A percentile compares a stretch with the other conserved stretches of the same genome.
These are phyloP conservation scores for Physcomitrellopsis africana DNA, from an alignment of 225 moss, liverwort and hornwort genomes.

Conservation along the genomic window DNA sequence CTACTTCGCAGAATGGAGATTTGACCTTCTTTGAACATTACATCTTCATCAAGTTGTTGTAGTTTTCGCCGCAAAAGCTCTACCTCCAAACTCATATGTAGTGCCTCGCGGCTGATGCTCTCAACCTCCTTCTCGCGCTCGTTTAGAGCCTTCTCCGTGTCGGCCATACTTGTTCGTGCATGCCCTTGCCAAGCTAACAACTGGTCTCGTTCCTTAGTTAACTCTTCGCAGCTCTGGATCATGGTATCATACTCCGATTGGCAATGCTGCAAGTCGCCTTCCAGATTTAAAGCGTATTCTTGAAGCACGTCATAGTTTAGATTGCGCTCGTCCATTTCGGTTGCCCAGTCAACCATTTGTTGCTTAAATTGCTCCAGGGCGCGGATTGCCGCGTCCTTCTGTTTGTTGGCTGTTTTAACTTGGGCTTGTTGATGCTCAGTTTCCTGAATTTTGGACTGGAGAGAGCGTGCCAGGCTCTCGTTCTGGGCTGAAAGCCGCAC, in stretches of 20 bases:
- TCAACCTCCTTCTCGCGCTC: slow-evolving; percentile 61
- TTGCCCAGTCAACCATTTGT: slow-evolving; percentile 63
- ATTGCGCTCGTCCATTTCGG: slow-evolving; percentile 64
- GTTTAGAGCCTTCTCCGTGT: slow-evolving; percentile 43
- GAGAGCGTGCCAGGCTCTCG: slow-evolving; percentile 49
- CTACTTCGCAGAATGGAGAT: slow-evolving; percentile 57
- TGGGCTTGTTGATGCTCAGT: slow-evolving; percentile 36
- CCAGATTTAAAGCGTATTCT: slow-evolving; percentile 35
- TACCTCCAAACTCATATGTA: slow-evolving; percentile 61
- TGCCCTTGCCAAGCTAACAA: slow-evolving; percentile 50
- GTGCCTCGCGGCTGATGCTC: slow-evolving; percentile 50
- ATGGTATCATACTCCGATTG: slow-evolving; percentile 35
- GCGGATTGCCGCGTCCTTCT: slow-evolving; percentile 54
- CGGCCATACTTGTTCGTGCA: slow-evolving; percentile 47
- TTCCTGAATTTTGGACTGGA: slow-evolving; percentile 43
- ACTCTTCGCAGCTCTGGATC: slow-evolving; percentile 41
- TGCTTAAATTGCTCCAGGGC: slow-evolving; percentile 62
- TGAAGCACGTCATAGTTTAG: slow-evolving; percentile 43
- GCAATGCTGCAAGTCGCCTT: slow-evolving; percentile 46
- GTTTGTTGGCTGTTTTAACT: slow-evolving; percentile 35
- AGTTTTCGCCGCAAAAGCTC: slow-evolving; percentile 58
- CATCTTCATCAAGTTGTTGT: slow-evolving; percentile 63
- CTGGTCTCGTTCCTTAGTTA: slow-evolving; percentile 47
- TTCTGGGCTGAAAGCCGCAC: slow-evolving; percentile 64
- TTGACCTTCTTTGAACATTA: slow-evolving; percentile 68